Evolutionary conservation across 805 yeast species (phyloP).

Genomic region (Yamadazyma olivae): DNA sequence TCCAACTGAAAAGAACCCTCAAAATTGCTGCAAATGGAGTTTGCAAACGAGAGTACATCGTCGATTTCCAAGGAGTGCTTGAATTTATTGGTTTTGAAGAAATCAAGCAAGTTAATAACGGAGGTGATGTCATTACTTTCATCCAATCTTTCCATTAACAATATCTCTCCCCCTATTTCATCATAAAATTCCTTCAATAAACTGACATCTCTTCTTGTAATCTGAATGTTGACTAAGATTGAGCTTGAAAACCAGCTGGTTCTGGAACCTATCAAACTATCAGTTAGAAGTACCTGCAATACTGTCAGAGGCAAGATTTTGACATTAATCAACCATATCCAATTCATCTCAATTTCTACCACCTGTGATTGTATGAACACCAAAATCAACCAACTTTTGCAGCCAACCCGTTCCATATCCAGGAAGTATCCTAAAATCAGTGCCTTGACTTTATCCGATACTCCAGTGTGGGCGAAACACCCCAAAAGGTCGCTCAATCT

Average conservation of each 20-base stretch:
- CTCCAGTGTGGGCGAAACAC: too few relatives aligned
- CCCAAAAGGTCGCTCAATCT: not conserved
- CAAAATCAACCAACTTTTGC: conserved; percentile 3
- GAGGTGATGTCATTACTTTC: conserved; percentile 9
- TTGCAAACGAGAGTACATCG: not conserved
- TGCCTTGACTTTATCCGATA: too few relatives aligned
- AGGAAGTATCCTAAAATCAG: not conserved
- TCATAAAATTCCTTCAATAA: conserved; percentile 1
- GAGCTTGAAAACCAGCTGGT: conserved; percentile 9
- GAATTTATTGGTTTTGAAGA: conserved; percentile 4
- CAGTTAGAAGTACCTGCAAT: not conserved
- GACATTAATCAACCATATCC: not conserved
- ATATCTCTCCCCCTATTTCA: not conserved
- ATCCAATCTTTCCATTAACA: conserved; percentile 1
- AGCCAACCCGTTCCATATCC: conserved; percentile 3
- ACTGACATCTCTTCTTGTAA: conserved; percentile 1
- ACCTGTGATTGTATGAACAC: not conserved
- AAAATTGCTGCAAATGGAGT: conserved; percentile 2
- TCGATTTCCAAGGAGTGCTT: not conserved
- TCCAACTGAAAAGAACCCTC: conserved; percentile 7
- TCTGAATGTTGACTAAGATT: not conserved
- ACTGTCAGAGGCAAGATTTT: conserved; percentile 1
- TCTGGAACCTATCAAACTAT: conserved; percentile 1
- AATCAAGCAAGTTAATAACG: conserved; percentile 3
- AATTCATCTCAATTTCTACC: not conserved